phyloP scores from a whole-genome alignment of 345 rosid genomes.

The Gossypium rotundifolium region DNA sequence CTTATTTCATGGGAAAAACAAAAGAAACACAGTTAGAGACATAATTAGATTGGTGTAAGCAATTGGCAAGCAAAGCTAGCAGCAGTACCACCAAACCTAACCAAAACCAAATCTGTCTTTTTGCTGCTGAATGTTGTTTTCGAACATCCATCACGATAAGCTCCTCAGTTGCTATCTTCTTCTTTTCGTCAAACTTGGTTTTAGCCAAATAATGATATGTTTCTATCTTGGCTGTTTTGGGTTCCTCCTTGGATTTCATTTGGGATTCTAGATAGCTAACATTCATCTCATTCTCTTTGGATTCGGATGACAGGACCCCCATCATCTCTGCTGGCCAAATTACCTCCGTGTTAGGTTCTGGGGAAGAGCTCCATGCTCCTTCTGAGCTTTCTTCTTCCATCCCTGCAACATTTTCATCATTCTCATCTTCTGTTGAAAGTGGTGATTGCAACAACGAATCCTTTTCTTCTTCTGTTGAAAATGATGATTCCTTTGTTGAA shows the following conservation, averaged over 20 bases:
- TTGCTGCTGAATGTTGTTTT: conserved; percentile 7
- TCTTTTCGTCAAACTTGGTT: background rate
- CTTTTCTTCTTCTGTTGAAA: conserved; percentile 5
- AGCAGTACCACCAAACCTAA: conserved; percentile 14
- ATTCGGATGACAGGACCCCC: conserved; percentile 16
- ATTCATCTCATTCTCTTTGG: conserved; percentile 14
- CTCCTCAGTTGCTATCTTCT: conserved; percentile 12
- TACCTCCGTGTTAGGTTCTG: conserved; percentile 28
- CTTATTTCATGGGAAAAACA: background rate
- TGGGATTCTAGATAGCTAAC: conserved; percentile 7
- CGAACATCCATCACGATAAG: background rate
- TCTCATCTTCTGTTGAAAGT: background rate
- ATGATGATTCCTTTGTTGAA: conserved; percentile 1
- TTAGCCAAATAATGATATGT: background rate
- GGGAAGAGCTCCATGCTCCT: conserved; percentile 29
- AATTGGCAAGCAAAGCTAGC: conserved; percentile 15
- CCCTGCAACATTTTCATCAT: background rate
- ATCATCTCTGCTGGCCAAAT: conserved; percentile 37
- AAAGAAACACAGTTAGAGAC: background rate
- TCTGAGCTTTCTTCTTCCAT: conserved; percentile 21
- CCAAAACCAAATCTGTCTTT: conserved; percentile 13
- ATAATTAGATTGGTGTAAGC: background rate
- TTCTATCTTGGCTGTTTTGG: background rate
- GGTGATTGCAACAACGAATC: background rate
- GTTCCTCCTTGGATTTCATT: conserved; percentile 14